Base-by-base conservation (phyloP, 129 eudicot genomes). In the Flaveria brownii region DNA sequence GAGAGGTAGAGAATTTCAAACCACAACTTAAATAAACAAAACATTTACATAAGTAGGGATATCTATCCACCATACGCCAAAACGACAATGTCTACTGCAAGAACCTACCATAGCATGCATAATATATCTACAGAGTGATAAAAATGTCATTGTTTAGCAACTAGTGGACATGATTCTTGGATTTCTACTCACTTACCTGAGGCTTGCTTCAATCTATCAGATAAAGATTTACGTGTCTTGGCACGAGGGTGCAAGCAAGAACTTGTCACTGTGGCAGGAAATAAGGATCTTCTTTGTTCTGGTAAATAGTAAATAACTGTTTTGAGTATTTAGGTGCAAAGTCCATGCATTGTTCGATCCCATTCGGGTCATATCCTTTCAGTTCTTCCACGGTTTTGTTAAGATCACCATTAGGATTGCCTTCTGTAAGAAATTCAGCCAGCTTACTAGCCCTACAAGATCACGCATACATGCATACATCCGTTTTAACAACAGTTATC, bases 281-380 rank as follows among this genome's bases (percentile, higher is more conserved):
- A 83, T 78, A 75, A 0, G 88, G 90, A 77, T 89, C 96, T 78
- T 89, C 89, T 61, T 81, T 78, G 69, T 80, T 92, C 84, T 77
- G 18, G 84, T 90, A 90, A 77, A 90, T 87, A 20, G 22, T n/a
- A 72, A 92, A 90, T 52, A 92, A 81, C 80, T 92, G 98, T 73
- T 86, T 86, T 20, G 94, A 83, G 78, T 92, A 92, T 71, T 50
- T 84, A 7, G 66, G 23, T 25, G 98, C 98, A 72, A 89, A 74
- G 25, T 22, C 20, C 80, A 73, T 71, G 83, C 98, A 90, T 70
- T 22, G 15, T 33, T 85, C 78, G 8, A 81, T 33, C 51, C 92
- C 89, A 22, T 80, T 72, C 6, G 77, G 25, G 59, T 86, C 52
- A 42, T 76, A 62, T 52, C 41, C 66, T 65, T 74, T 51, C 80